Conservation (phyloP, 2,329 filamentous ascomycete species). For the Penicillium brasilianum region DNA sequence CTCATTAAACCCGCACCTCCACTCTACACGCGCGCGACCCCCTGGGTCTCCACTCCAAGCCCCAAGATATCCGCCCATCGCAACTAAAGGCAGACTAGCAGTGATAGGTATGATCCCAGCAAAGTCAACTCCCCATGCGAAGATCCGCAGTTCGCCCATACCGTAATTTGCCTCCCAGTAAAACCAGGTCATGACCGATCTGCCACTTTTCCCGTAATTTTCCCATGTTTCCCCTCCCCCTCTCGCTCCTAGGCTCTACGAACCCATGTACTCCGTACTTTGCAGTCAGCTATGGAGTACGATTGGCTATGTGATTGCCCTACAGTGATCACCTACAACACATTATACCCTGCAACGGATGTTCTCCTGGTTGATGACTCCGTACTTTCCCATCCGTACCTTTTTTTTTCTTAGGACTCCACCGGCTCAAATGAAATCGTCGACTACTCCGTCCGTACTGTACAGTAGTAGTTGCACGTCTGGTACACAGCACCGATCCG, state of each 20-base stretch:
- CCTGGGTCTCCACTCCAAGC: neutral
- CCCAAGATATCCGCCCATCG: slow-evolving; percentile 12
- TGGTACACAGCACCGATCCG: slow-evolving; percentile 12
- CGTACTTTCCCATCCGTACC: neutral
- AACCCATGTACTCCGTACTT: neutral
- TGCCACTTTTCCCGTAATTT: slow-evolving; percentile 15
- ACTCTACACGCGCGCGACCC: slow-evolving; percentile 1
- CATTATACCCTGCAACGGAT: neutral
- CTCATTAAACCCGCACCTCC: slow-evolving; percentile 14
- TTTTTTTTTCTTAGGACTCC: slow-evolving; percentile 1
- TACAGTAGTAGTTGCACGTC: neutral
- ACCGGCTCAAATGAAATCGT: slow-evolving; percentile 9
- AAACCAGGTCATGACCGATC: slow-evolving; percentile 27
- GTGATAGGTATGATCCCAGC: slow-evolving; percentile 26
- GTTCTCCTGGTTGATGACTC: neutral
- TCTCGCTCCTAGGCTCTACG: too few species aligned
- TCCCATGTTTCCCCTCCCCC: neutral
- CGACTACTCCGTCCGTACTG: neutral
- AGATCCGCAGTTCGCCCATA: slow-evolving; percentile 31
- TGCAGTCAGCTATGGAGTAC: neutral
- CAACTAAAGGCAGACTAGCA: slow-evolving; percentile 16
- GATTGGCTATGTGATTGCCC: neutral
- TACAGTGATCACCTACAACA: too few species aligned
- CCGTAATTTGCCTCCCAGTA: slow-evolving; percentile 29
- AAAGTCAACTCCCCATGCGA: slow-evolving; percentile 19